Percentiles rank a stretch among this genome's conserved stretches.
These are phyloP conservation scores for Hanseniaspora lindneri DNA, from an alignment of 805 yeast genomes.

Conservation along the genomic window DNA sequence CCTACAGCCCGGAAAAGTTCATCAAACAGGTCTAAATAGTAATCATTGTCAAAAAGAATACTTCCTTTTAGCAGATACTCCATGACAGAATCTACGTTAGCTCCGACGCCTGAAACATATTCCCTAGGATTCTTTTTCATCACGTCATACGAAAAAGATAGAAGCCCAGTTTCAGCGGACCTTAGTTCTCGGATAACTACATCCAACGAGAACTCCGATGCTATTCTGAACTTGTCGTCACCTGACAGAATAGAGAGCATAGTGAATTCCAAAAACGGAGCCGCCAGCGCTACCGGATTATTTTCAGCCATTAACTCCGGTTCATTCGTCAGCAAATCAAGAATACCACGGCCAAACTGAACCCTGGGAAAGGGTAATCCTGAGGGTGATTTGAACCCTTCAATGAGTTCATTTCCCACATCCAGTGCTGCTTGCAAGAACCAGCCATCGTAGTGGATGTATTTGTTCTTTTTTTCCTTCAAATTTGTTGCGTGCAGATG, in stretches of 20 bases:
- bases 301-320: constrained; percentile 44
- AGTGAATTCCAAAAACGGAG: constrained; percentile 71
- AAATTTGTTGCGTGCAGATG: constrained; percentile 57
- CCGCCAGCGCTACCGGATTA: constrained; percentile 79
- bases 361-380: constrained; percentile 73
- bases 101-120: constrained; percentile 68
- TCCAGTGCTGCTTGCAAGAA: constrained; percentile 20
- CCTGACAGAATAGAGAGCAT: constrained; percentile 63
- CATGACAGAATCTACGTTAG: constrained; percentile 80
- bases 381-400: constrained; percentile 53
- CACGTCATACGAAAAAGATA: constrained; percentile 72
- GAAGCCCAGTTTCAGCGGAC: constrained; percentile 41
- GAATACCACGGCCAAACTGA: constrained; percentile 47
- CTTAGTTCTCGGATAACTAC: constrained; percentile 55
- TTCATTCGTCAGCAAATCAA: constrained; percentile 33
- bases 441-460: constrained; percentile 20
- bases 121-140: constrained; percentile 44
- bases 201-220: constrained; percentile 51
- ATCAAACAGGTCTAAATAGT: constrained; percentile 44
- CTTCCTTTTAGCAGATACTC: constrained; percentile 76
- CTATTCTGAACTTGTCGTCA: constrained; percentile 54
- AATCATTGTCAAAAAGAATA: constrained; percentile 54
- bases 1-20: constrained; percentile 47
- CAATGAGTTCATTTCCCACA: constrained; percentile 25
- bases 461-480: constrained; percentile 20